A percentile compares a stretch with the other conserved stretches of the same genome.
These are phyloP conservation scores for Phialophora verrucosa DNA, from an alignment of 2,329 filamentous ascomycete genomes.

Conservation along the genomic window DNA sequence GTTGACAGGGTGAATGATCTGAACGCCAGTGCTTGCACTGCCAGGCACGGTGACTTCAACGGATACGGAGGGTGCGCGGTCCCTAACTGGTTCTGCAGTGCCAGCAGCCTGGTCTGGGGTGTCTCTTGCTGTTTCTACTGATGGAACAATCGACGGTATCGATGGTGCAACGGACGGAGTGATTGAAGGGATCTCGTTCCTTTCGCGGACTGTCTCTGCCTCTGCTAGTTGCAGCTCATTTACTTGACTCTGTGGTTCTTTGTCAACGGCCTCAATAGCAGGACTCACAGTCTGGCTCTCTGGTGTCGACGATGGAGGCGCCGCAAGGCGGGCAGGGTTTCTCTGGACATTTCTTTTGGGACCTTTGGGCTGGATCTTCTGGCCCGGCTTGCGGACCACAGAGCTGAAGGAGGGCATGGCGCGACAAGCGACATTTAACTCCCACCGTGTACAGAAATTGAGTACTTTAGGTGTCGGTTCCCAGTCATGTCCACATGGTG, in stretches of 20 bases:
- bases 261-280: constrained; percentile 19
- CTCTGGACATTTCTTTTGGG: constrained; percentile 40
- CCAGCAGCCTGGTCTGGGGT: constrained; percentile 9
- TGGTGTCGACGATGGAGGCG: constrained; percentile 47
- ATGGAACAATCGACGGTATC: constrained; percentile 18
- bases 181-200: constrained; percentile 25
- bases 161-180: constrained; percentile 19
- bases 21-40: constrained; percentile 10
- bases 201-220: constrained; percentile 15
- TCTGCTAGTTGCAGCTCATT: constrained; percentile 5
- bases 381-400: constrained; percentile 66
- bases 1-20: constrained; percentile 22
- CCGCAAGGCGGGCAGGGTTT: constrained; percentile 55
- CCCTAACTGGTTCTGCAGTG: not conserved
- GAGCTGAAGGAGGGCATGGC: constrained; percentile 60
- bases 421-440: not conserved
- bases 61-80: constrained; percentile 6
- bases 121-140: constrained; percentile 21
- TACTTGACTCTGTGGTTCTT: constrained; percentile 15
- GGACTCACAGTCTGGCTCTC: constrained; percentile 30
- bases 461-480: not conserved
- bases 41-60: constrained; percentile 25
- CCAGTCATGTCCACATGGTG: not conserved
- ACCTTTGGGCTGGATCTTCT: constrained; percentile 78
- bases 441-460: not conserved